Evolutionary conservation across 164 flowering plant genomes (phyloP).

Genomic region (Brasenia schreberi): DNA sequence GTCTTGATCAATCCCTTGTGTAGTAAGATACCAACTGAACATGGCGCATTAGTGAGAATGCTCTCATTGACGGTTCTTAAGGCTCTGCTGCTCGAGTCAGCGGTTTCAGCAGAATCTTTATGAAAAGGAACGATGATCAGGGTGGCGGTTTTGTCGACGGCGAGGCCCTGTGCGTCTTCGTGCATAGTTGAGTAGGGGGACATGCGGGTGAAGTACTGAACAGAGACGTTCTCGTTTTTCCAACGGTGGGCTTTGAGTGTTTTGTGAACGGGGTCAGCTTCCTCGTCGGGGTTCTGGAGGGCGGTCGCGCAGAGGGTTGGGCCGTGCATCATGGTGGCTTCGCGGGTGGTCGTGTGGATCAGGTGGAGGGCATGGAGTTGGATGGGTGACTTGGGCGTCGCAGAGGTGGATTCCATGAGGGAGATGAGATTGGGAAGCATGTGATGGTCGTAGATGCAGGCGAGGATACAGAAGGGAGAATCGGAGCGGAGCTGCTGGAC

Average conservation of each 20-base stretch:
- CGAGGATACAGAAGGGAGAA: not conserved
- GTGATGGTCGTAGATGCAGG: not conserved
- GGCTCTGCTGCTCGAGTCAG: not conserved
- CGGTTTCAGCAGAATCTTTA: not conserved
- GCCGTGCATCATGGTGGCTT: not conserved
- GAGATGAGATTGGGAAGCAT: not conserved
- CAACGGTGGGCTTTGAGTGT: not conserved
- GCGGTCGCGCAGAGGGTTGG: not conserved
- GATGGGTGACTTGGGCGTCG: not conserved
- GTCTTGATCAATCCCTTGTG: not conserved
- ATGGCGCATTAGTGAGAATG: not conserved
- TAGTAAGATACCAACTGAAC: conserved; percentile 1
- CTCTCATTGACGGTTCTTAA: not conserved
- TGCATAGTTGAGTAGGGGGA: conserved; percentile 3
- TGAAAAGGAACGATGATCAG: conserved; percentile 1
- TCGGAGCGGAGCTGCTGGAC: not conserved
- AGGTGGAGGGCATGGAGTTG: not conserved
- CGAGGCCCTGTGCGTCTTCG: not conserved
- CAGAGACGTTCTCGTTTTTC: not conserved
- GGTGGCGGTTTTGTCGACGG: not conserved
- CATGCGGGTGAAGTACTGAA: not conserved
- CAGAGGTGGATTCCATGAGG: not conserved
- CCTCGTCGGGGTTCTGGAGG: not conserved
- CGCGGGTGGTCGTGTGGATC: not conserved
- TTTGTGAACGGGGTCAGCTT: not conserved